phyloP scores from a whole-genome alignment of 192 early-diverging fungal species.

The Spinellus fusiger region DNA sequence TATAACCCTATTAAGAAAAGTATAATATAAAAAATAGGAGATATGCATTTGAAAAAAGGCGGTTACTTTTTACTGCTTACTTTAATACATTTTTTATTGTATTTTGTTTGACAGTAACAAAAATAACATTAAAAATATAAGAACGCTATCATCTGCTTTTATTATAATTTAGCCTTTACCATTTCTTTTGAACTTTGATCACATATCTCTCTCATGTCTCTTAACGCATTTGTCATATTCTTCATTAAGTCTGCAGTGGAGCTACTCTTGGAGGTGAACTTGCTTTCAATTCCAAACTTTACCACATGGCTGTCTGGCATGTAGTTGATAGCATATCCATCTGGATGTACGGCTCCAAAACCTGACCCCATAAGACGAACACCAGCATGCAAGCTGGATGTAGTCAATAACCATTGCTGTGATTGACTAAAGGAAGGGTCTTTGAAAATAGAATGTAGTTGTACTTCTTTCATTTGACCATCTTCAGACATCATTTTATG shows the following conservation, averaged over 20 bases:
- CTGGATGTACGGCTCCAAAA: slow-evolving; percentile 71
- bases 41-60: too few relatives aligned
- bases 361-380: slow-evolving; percentile 66
- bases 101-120: too few relatives aligned
- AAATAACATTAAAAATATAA: too few relatives aligned
- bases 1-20: slow-evolving; percentile 22
- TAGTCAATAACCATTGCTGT: slow-evolving; percentile 65
- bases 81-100: too few relatives aligned
- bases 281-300: slow-evolving; percentile 80
- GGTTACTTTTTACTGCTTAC: too few relatives aligned
- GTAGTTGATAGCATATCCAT: slow-evolving; percentile 89
- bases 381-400: slow-evolving; percentile 69
- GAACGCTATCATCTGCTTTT: too few relatives aligned
- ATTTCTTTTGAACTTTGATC: too few relatives aligned
- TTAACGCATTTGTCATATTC: slow-evolving; percentile 8
- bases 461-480: slow-evolving; percentile 17
- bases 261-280: slow-evolving; percentile 31
- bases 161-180: too few relatives aligned
- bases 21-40: too few relatives aligned
- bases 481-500: slow-evolving; percentile 22
- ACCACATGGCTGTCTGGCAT: slow-evolving; percentile 55
- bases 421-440: slow-evolving; percentile 68
- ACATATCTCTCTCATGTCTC: slow-evolving; percentile 28
- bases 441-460: slow-evolving; percentile 49
- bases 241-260: slow-evolving; percentile 9